phyloP scores from a whole-genome alignment of 352 stramenopile species.

The Globisporangium abappressorium region DNA sequence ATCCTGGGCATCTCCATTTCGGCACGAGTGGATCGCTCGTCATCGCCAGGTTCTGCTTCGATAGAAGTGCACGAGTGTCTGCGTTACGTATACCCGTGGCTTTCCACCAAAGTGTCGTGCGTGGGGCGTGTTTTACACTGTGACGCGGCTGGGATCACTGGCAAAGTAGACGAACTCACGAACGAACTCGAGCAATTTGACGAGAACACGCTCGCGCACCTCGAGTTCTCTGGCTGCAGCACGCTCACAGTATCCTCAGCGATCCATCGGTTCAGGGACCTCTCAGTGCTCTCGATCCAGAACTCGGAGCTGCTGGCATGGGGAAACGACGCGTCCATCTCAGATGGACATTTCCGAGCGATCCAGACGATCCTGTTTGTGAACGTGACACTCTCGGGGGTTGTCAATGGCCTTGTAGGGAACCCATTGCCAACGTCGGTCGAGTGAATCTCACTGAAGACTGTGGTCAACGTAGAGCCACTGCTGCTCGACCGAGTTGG shows the following conservation, averaged over 20 bases:
- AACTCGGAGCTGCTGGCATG: constrained; percentile 9
- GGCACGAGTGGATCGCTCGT: not conserved
- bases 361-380: constrained; percentile 6
- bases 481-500: not conserved
- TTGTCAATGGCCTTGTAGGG: not conserved
- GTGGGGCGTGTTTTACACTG: constrained; percentile 9
- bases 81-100: constrained; percentile 8
- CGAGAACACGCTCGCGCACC: constrained; percentile 2
- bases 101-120: constrained; percentile 10
- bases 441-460: constrained; percentile 3
- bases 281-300: constrained; percentile 2
- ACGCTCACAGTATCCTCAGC: not conserved
- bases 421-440: not conserved
- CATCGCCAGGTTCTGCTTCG: not conserved
- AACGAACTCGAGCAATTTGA: not conserved
- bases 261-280: constrained; percentile 10
- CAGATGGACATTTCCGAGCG: not conserved
- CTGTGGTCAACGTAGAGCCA: not conserved
- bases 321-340: constrained; percentile 1
- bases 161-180: not conserved
- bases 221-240: not conserved
- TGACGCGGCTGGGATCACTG: not conserved
- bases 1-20: constrained; percentile 9
- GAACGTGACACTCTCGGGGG: not conserved
- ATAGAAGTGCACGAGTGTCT: constrained; percentile 1